A percentile compares a stretch with the other conserved stretches of the same genome.
These are phyloP conservation scores for Coelastrella sp. DNA, from an alignment of 139 green algal species.

Conservation along the genomic window DNA sequence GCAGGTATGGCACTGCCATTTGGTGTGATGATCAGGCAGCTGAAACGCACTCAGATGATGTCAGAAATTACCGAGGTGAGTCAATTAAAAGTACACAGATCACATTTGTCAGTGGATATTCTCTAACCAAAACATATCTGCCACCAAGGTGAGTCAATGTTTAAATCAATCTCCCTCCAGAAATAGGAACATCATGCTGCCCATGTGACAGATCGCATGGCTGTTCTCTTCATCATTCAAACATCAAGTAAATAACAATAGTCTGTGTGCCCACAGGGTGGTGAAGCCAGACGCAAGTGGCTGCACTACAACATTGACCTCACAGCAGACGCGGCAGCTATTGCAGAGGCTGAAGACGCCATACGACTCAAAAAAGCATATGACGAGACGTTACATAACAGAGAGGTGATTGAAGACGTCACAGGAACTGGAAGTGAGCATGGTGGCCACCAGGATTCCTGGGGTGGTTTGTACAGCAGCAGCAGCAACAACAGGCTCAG, in stretches of 20 bases:
- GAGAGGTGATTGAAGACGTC: background rate
- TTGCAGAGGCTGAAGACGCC: conserved; percentile 14
- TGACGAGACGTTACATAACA: conserved; percentile 30
- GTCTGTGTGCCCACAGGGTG: background rate
- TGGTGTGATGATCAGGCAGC: conserved; percentile 65
- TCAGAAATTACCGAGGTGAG: conserved; percentile 52
- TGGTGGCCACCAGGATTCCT: background rate
- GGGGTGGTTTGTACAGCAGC: background rate
- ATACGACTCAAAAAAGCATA: conserved; percentile 23
- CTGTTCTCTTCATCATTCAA: background rate
- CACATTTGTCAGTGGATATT: background rate
- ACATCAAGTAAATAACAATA: background rate
- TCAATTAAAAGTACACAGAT: background rate
- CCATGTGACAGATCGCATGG: no score
- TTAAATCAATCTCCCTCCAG: no score
- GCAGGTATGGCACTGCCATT: conserved; percentile 57
- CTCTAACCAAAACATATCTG: no score
- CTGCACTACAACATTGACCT: conserved; percentile 26
- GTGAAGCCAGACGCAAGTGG: conserved; percentile 31
- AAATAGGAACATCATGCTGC: no score
- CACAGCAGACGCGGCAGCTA: background rate
- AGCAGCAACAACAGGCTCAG: background rate
- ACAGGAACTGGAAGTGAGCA: background rate
- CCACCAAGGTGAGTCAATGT: no score
- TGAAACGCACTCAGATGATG: conserved; percentile 61